Evolutionary conservation across 495 filamentous ascomycete species (phyloP).

Genomic region (Amphirosellinia nigrospora): DNA sequence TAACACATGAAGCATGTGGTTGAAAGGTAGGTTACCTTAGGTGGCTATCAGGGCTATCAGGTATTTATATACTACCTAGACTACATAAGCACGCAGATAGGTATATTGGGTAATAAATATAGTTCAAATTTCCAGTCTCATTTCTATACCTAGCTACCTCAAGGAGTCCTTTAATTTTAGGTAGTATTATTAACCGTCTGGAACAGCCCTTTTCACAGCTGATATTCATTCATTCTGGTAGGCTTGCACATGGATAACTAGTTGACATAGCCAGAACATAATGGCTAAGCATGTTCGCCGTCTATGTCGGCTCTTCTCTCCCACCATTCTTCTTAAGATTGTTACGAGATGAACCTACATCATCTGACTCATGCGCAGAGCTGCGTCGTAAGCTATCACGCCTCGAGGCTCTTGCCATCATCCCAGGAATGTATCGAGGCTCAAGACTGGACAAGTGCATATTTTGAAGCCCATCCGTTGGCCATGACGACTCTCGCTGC

Average conservation of each 20-base stretch:
- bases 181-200: too few species aligned
- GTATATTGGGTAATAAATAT: not conserved
- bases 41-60: too few species aligned
- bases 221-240: conserved; percentile 4
- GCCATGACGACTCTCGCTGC: conserved; percentile 32
- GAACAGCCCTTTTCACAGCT: too few species aligned
- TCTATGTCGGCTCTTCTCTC: conserved; percentile 24
- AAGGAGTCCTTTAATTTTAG: not conserved
- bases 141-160: too few species aligned
- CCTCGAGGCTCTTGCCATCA: conserved; percentile 65
- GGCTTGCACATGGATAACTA: not conserved
- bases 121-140: not conserved
- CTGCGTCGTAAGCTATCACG: conserved; percentile 52
- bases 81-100: too few species aligned
- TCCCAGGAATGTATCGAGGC: conserved; percentile 74
- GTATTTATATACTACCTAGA: too few species aligned
- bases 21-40: too few species aligned
- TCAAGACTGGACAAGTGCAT: conserved; percentile 61
- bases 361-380: conserved; percentile 49
- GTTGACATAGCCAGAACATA: not conserved
- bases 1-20: too few species aligned
- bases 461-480: conserved; percentile 35
- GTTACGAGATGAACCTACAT: conserved; percentile 21
- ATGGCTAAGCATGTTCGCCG: not conserved
- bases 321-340: conserved; percentile 23